Evolutionary conservation across 78 protist species (phyloP).

Genomic region (Emiliania huxleyi): DNA sequence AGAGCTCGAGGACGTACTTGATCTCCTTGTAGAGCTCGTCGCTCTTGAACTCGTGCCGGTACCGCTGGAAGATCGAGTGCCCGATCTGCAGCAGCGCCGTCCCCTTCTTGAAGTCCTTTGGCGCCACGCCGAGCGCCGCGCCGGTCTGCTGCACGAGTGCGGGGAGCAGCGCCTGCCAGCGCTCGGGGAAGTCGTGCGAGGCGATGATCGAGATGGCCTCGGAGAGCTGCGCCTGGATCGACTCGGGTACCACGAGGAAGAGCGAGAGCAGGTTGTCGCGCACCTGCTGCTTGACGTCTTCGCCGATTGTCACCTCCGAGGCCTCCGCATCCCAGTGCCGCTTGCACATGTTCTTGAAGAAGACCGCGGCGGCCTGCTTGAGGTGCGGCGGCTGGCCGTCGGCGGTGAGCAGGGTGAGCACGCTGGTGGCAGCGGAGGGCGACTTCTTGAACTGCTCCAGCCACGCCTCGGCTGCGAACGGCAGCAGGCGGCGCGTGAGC

Average conservation of each 20-base stretch:
- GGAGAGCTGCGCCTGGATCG: constrained; percentile 34
- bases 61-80: constrained; percentile 37
- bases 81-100: background rate
- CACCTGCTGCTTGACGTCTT: background rate
- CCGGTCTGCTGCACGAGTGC: background rate
- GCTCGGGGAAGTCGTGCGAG: constrained; percentile 40
- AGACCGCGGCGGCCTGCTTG: background rate
- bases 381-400: background rate
- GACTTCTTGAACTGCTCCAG: background rate
- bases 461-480: background rate
- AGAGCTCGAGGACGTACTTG: constrained; percentile 9
- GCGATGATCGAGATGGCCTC: constrained; percentile 36
- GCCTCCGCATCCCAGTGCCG: background rate
- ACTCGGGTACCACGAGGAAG: background rate
- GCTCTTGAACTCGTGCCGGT: constrained; percentile 22
- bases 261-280: background rate
- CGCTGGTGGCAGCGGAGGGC: background rate
- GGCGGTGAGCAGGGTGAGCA: background rate
- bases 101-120: background rate
- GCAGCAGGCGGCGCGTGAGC: background rate
- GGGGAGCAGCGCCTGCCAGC: constrained; percentile 28
- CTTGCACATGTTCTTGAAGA: background rate
- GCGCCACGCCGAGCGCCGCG: background rate
- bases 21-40: constrained; percentile 53
- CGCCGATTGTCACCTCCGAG: background rate